Conservation (phyloP, 202 grass and related monocot species). For the Setaria italica region DNA sequence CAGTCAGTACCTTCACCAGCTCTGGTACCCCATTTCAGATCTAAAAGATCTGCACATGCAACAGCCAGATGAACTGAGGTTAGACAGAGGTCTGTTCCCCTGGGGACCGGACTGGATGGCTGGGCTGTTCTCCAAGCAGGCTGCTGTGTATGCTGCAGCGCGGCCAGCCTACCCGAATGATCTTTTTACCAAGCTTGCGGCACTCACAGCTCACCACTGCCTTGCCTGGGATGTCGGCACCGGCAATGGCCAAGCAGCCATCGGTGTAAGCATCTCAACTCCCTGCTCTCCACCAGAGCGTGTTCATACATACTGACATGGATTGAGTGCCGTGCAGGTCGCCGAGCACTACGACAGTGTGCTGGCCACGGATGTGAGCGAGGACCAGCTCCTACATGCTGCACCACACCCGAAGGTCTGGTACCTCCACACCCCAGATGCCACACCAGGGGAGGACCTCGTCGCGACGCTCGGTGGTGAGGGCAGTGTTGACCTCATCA, state of each 20-base stretch:
- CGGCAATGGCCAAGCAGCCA: conserved; percentile 55
- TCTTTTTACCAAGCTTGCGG: conserved; percentile 44
- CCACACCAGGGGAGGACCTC: not conserved
- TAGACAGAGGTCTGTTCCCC: not conserved
- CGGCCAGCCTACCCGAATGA: conserved; percentile 48
- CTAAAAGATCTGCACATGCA: not conserved
- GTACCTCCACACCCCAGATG: conserved; percentile 39
- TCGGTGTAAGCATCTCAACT: conserved; percentile 31
- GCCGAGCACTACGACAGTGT: conserved; percentile 47
- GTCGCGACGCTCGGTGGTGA: conserved; percentile 33
- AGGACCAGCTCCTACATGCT: conserved; percentile 35
- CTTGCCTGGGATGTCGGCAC: conserved; percentile 56
- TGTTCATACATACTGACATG: not conserved
- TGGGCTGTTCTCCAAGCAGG: conserved; percentile 45
- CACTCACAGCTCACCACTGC: conserved; percentile 32
- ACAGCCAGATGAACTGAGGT: not conserved
- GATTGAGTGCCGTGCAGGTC: not conserved
- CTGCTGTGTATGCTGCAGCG: conserved; percentile 36
- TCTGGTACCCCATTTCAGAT: conserved; percentile 2
- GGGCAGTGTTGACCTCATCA: conserved; percentile 45
- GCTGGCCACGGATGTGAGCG: conserved; percentile 29
- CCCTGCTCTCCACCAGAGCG: not conserved
- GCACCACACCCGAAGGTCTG: conserved; percentile 29
- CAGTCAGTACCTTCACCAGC: not conserved
- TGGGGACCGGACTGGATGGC: conserved; percentile 19